These are phyloP conservation scores for Hippophae tibetana DNA, from an alignment of 306 rosid genomes.

Conservation along the genomic window DNA sequence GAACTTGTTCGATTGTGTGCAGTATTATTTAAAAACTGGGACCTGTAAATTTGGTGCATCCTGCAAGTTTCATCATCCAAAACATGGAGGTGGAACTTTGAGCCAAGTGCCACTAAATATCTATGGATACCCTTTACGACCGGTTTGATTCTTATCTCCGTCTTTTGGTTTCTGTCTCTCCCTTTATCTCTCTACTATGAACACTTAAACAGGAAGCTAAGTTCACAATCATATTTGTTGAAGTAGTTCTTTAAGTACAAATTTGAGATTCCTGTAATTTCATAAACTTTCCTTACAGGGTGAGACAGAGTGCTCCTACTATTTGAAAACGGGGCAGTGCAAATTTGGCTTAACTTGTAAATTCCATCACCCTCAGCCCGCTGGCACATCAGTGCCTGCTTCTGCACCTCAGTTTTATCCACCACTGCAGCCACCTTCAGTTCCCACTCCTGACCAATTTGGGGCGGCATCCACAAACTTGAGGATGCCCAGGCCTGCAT, in stretches of 20 bases:
- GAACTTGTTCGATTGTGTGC: conserved; percentile 19
- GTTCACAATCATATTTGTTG: too few species aligned
- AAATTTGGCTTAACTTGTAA: conserved; percentile 89
- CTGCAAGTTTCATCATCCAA: conserved; percentile 88
- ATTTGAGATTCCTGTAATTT: too few species aligned
- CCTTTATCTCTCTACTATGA: too few species aligned
- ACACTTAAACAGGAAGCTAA: too few species aligned
- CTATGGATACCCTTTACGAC: conserved; percentile 77
- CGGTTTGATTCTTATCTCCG: conserved; percentile 33
- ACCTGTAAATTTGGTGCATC: conserved; percentile 89
- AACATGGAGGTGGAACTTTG: conserved; percentile 68
- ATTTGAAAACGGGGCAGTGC: conserved; percentile 98
- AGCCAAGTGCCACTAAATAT: conserved; percentile 71
- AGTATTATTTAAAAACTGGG: conserved; percentile 87
- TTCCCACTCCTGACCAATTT: conserved; percentile 62
- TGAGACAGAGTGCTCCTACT: conserved; percentile 92
- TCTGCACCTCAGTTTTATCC: conserved; percentile 92
- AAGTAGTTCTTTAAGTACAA: too few species aligned
- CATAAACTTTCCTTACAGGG: conserved; percentile 37
- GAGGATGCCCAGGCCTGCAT: conserved; percentile 80
- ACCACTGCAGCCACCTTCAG: conserved; percentile 80
- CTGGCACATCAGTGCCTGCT: conserved; percentile 51
- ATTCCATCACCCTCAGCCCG: conserved; percentile 87
- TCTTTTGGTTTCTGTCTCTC: background rate
- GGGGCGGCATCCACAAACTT: conserved; percentile 57